Conservation (phyloP, 768 basidiomycete species). For the Psilocybe sp. region DNA sequence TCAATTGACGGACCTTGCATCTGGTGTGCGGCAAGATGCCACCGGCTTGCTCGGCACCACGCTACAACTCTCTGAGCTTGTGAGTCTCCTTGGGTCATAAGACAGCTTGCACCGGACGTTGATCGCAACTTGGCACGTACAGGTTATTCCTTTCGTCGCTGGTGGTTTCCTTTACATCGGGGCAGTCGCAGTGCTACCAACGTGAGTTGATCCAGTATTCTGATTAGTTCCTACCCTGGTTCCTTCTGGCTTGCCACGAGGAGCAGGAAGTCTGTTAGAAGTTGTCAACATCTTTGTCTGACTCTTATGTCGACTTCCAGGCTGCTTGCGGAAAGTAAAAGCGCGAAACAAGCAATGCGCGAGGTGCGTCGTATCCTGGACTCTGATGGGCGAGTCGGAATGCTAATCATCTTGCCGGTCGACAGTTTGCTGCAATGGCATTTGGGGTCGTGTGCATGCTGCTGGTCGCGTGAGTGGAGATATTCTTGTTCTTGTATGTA, state of each 20-base stretch:
- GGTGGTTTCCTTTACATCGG: constrained; percentile 94
- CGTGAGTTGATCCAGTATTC: constrained; percentile 48
- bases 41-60: constrained; percentile 83
- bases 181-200: constrained; percentile 87
- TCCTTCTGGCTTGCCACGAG: neutral
- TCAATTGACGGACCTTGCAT: constrained; percentile 59
- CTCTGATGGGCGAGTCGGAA: neutral
- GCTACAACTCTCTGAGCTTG: constrained; percentile 74
- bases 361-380: constrained; percentile 43
- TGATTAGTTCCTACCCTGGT: constrained; percentile 7
- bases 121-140: constrained; percentile 9
- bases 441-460: constrained; percentile 92
- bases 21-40: constrained; percentile 74
- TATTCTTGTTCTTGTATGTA: constrained; percentile 5
- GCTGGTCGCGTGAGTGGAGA: constrained; percentile 74
- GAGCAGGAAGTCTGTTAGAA: too few relatives aligned
- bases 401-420: constrained; percentile 9
- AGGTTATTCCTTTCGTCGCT: constrained; percentile 89
- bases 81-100: constrained; percentile 35
- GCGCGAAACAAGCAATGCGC: constrained; percentile 83
- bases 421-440: constrained; percentile 87
- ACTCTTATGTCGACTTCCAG: constrained; percentile 34
- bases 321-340: constrained; percentile 83
- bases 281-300: neutral
- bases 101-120: neutral